A percentile compares a stretch with the other conserved stretches of the same genome.
Evolutionary conservation across 352 stramenopile species (phyloP).

Genomic region (Globisporangium recalcitrans): DNA sequence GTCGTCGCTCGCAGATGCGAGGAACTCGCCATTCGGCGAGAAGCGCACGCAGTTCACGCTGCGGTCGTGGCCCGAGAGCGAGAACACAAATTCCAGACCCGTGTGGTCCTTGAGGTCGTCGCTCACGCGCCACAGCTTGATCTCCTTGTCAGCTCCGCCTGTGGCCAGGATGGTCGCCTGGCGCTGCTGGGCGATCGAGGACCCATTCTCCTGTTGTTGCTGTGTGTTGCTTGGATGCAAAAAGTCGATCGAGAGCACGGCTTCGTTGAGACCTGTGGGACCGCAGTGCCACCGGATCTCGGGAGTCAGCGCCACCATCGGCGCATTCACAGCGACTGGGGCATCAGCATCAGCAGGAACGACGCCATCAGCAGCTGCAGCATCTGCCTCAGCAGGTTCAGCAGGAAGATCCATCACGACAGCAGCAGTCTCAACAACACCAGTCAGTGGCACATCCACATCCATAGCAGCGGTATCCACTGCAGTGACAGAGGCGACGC

Average conservation of each 20-base stretch:
- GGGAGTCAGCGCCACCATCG: slow-evolving; percentile 62
- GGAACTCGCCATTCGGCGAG: slow-evolving; percentile 76
- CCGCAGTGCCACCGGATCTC: slow-evolving; percentile 87
- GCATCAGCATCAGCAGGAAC: neutral
- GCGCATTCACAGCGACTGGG: slow-evolving; percentile 4
- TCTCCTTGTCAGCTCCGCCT: slow-evolving; percentile 84
- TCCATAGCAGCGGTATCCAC: neutral
- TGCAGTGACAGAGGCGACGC: neutral
- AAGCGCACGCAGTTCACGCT: slow-evolving; percentile 92
- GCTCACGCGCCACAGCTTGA: slow-evolving; percentile 78
- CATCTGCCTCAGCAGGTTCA: neutral
- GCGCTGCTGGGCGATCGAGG: neutral
- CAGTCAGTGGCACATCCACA: neutral
- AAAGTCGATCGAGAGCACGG: slow-evolving; percentile 81
- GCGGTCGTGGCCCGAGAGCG: slow-evolving; percentile 82
- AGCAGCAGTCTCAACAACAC: neutral
- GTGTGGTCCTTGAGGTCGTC: slow-evolving; percentile 27
- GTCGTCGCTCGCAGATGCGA: slow-evolving; percentile 88
- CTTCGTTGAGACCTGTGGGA: slow-evolving; percentile 84
- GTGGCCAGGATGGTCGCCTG: slow-evolving; percentile 51
- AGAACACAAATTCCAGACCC: slow-evolving; percentile 75
- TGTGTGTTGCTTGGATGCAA: slow-evolving; percentile 21
- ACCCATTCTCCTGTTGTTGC: neutral
- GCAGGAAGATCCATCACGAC: neutral
- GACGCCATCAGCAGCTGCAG: neutral